These are phyloP conservation scores for Colletotrichum eremochloae DNA, from an alignment of 2,329 filamentous ascomycete species.

Conservation along the genomic window DNA sequence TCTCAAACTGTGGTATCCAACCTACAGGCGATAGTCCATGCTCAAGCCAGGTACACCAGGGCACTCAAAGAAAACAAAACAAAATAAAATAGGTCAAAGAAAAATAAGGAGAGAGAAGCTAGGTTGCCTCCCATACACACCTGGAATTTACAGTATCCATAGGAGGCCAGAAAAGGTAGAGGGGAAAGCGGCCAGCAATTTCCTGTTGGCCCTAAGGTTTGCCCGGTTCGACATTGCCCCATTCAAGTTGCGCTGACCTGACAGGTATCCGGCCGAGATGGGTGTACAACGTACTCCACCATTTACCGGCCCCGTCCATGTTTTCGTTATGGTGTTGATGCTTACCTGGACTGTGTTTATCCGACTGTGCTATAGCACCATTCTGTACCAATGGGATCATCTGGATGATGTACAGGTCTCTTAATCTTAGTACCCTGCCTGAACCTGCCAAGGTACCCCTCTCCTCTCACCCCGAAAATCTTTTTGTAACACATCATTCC, in stretches of 20 bases:
- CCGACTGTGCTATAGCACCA: neutral
- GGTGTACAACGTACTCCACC: too few relatives aligned
- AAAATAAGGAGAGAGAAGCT: too few relatives aligned
- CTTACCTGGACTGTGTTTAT: neutral
- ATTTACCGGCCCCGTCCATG: too few relatives aligned
- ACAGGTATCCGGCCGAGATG: too few relatives aligned
- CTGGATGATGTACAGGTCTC: too few relatives aligned
- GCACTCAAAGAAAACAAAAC: too few relatives aligned
- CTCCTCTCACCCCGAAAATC: neutral
- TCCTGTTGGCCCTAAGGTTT: neutral
- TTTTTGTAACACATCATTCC: neutral
- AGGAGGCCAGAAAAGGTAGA: neutral
- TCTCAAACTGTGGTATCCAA: neutral
- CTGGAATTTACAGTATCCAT: neutral
- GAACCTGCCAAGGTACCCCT: neutral
- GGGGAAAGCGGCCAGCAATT: neutral
- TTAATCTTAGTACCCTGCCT: too few relatives aligned
- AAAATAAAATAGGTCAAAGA: too few relatives aligned
- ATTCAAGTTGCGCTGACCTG: neutral
- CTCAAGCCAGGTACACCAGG: neutral
- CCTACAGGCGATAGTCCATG: neutral
- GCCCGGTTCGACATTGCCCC: neutral
- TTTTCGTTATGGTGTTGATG: neutral
- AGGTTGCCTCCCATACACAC: too few relatives aligned
- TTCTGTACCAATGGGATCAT: too few relatives aligned